Base-by-base conservation (phyloP, 306 rosid species). In the Ceratonia siliqua region DNA sequence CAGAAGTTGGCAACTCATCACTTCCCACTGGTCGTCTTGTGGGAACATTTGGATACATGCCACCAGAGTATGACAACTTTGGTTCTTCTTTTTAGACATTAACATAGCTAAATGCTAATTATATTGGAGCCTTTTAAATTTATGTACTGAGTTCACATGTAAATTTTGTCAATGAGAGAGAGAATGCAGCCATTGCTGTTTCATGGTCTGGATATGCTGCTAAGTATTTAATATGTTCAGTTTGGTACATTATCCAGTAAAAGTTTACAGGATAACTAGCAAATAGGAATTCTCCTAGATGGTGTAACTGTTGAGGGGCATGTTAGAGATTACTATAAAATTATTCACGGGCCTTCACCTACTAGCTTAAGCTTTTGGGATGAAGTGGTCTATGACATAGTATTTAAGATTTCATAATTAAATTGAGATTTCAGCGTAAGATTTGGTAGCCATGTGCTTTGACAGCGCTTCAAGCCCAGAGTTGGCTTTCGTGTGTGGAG, bases 1-100 rank as follows among this genome's bases (percentile, higher is more conserved):
- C 92, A 39, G 91, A 91, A 68, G 92, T 85, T 69, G 94, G 97
- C 68, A 81, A 80, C 72, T 42, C 88, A n/a, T 80, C 90, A 56
- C 59, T 84, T 70, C 85, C 85, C 6, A 87, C 96, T 33, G 73
- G 1, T 7, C 89, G 84, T 53, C 89, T 87, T 48, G 93, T 86
- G 56, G 98, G 98, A 57, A 94, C 98, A 76, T 94, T 94, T 69
- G 97, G 97, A 76, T 94, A 94, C 81, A 94, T 94, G 97, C 96
- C 98, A 24, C 97, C 98, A 0, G 98, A 94, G 98, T 94, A 88
- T 68, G 96, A 69, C 63, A 5, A 27, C 35, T 46, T 73, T 48
- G 74, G 20, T 49, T 42, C 27, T 15, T 13, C 33, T 68, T 9
- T 61, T 11, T 12, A 48, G n/a, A 15, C 2, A 42, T 5, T 11